Percentiles rank a stretch among this genome's conserved stretches.
phyloP scores from a whole-genome alignment of 306 rosid genomes.

The Glycyrrhiza uralensis region DNA sequence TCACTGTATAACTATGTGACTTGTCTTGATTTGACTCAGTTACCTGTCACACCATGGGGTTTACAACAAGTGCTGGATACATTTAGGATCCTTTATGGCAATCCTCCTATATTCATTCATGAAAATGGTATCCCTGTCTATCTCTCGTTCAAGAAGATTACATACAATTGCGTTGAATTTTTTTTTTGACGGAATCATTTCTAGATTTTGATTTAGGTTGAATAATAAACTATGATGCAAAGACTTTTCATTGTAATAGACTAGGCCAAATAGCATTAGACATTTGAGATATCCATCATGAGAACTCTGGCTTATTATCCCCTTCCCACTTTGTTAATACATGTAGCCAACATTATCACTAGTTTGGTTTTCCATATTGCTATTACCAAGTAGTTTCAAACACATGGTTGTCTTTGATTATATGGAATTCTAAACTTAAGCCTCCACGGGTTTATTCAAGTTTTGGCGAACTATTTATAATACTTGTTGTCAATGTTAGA shows the following conservation, averaged over 20 bases:
- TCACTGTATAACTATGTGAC: not conserved
- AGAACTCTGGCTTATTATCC: too few species aligned
- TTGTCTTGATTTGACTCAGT: slow-evolving; percentile 27
- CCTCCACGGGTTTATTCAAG: not conserved
- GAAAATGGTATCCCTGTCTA: slow-evolving; percentile 59
- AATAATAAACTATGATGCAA: not conserved
- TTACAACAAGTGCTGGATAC: slow-evolving; percentile 37
- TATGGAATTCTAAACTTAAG: not conserved
- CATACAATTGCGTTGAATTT: not conserved
- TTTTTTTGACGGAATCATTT: not conserved
- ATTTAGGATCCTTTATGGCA: slow-evolving; percentile 56
- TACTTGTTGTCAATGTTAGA: not conserved
- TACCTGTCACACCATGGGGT: slow-evolving; percentile 37
- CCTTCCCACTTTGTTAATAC: not conserved
- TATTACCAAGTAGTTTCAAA: not conserved
- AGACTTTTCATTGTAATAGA: not conserved
- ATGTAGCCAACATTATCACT: not conserved
- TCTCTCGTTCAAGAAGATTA: not conserved
- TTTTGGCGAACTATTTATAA: not conserved
- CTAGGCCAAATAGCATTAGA: not conserved
- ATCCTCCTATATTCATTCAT: slow-evolving; percentile 52
- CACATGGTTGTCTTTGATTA: not conserved
- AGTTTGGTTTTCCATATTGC: not conserved
- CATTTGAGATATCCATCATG: slow-evolving; percentile 1
- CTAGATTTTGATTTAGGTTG: not conserved